Evolutionary conservation across 1,284 basidiomycete species (phyloP), one percentile per base, ranked within the genome.

Genomic region (Ustilago bromivora): DNA sequence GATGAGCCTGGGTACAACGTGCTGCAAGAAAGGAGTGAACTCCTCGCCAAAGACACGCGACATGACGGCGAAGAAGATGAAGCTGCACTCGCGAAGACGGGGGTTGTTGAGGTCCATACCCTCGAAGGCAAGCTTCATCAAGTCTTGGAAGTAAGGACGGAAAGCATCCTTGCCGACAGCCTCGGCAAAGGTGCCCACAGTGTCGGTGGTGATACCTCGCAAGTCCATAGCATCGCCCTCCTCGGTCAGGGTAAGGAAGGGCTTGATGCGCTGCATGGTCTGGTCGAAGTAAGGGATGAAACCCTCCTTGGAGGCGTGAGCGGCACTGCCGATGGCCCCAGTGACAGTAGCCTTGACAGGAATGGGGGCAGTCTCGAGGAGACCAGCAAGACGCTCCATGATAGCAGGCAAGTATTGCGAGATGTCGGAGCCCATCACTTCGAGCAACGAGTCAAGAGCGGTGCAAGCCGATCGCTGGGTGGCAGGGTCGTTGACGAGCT

Each of bases 61-160:
- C 93, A 99, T 96, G 79, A 97, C 95, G 72, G 95, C 94, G 82
- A 99, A 99, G 91, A 98, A 98, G 83, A 99, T 89, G 91, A 98
- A 99, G 84, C 93, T 94, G 88, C 95, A 98, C 88, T 99, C 97
- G 80, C 95, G 91, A 71, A 99, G 89, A 73, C 95, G 90, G 6
- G 95, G 92, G 85, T 89, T 88, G 79, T 94, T 93, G 87, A 96
- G 91, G 74, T 93, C 91, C 71, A 96, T 91, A 57, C 94, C 96
- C 81, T 93, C 91, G 89, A 98, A 96, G 4, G 96, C 94, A 81
- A 95, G 92, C 86, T 92, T 92, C 96, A 99, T 98, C 90, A 98
- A 91, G 71, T 95, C 92, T 51, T 92, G 89, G 89, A 98, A 96
- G 90, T 94, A 99, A 28, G 96, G 96, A 46, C 94, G 90, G 92